Percentiles rank a stretch among this genome's conserved stretches.
Evolutionary conservation across 176 grass and related monocot genomes (phyloP).

Genomic region (Neostapfia colusana): DNA sequence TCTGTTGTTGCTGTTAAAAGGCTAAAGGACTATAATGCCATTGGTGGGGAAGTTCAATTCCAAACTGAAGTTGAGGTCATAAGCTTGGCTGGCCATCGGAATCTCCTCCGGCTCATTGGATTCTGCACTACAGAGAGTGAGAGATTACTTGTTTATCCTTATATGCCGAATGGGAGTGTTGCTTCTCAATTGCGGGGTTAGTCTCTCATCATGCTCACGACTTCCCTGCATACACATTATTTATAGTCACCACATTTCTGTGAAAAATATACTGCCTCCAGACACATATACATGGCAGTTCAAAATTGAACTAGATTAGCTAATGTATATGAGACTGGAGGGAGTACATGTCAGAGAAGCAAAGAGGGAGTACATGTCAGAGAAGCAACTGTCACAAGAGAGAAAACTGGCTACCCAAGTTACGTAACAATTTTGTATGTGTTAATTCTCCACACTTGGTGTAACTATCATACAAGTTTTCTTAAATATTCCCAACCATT

Average conservation of each 20-base stretch:
- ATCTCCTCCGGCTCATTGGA: slow-evolving; percentile 87
- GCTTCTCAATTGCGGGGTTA: slow-evolving; percentile 91
- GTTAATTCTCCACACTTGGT: not conserved
- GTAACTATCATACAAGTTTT: not conserved
- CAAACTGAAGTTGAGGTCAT: slow-evolving; percentile 98
- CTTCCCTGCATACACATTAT: slow-evolving; percentile 8
- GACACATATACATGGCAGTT: not conserved
- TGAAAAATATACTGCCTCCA: not conserved
- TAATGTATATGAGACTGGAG: not conserved
- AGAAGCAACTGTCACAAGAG: not conserved
- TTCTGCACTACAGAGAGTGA: slow-evolving; percentile 86
- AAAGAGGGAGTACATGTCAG: no score
- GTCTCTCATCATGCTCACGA: slow-evolving; percentile 23
- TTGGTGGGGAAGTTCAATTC: slow-evolving; percentile 86
- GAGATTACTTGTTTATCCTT: slow-evolving; percentile 91
- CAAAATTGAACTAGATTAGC: not conserved
- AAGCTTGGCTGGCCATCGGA: slow-evolving; percentile 91
- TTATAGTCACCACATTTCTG: not conserved
- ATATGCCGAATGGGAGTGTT: slow-evolving; percentile 96
- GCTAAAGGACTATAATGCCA: slow-evolving; percentile 83
- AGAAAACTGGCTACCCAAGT: not conserved
- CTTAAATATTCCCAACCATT: no score
- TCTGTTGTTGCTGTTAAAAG: slow-evolving; percentile 84
- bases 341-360: not conserved
- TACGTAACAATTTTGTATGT: not conserved